Evolutionary conservation across 2,329 filamentous ascomycete species (phyloP).

Genomic region (Fusarium sp.): DNA sequence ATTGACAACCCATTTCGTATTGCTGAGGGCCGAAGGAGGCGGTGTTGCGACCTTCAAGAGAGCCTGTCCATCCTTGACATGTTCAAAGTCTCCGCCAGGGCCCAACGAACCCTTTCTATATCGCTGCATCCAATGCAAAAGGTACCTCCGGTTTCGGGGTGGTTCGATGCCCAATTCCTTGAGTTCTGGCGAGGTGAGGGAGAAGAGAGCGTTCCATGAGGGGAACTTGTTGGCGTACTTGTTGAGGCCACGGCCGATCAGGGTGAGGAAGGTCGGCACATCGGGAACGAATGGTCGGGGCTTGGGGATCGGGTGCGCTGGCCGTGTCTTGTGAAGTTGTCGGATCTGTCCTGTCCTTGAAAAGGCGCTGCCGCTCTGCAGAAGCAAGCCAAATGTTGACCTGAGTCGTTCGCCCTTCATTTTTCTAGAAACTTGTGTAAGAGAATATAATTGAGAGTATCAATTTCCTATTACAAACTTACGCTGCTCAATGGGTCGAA

Average conservation of each 20-base stretch:
- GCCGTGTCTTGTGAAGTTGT: conserved; percentile 55
- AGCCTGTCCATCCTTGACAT: conserved; percentile 69
- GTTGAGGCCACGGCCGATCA: conserved; percentile 88
- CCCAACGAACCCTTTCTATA: conserved; percentile 83
- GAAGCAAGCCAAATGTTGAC: conserved; percentile 46
- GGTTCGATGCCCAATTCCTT: conserved; percentile 88
- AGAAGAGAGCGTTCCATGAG: conserved; percentile 91
- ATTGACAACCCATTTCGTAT: conserved; percentile 64
- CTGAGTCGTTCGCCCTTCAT: conserved; percentile 49
- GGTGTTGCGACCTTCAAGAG: conserved; percentile 59
- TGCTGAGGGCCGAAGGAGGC: conserved; percentile 50
- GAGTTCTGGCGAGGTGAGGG: conserved; percentile 78
- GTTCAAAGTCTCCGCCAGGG: conserved; percentile 81
- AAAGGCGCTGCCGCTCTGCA: conserved; percentile 45
- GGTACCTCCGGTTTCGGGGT: conserved; percentile 81
- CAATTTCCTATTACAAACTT: background rate
- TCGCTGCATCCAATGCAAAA: conserved; percentile 87
- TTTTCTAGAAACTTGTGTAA: conserved; percentile 26
- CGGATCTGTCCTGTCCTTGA: conserved; percentile 50
- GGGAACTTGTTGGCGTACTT: conserved; percentile 87
- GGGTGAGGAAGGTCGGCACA: conserved; percentile 82
- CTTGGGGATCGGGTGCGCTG: conserved; percentile 61
- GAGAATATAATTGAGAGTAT: background rate
- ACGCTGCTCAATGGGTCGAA: conserved; percentile 37
- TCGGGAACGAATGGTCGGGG: conserved; percentile 90